phyloP scores from a whole-genome alignment of 257 asterid species.

The Capsicum rhomboideum region DNA sequence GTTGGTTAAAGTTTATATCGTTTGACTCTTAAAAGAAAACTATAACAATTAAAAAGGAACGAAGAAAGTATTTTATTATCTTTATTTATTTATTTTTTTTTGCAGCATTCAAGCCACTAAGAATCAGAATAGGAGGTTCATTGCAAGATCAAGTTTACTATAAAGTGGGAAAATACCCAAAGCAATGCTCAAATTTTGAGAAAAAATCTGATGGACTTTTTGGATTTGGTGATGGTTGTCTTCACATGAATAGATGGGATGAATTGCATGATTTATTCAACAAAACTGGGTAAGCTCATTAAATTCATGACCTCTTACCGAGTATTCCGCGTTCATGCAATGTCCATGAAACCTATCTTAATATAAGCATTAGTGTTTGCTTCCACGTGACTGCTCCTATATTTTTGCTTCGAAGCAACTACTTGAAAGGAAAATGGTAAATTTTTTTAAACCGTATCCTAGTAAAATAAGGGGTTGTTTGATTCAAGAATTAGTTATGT shows the following conservation, averaged over 20 bases:
- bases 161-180: constrained; percentile 30
- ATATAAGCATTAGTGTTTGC: no score
- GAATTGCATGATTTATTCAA: constrained; percentile 36
- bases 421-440: no score
- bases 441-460: no score
- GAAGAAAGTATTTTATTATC: neutral
- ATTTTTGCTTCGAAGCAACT: no score
- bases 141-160: constrained; percentile 64
- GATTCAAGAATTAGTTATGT: no score
- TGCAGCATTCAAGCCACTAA: constrained; percentile 48
- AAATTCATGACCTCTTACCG: neutral
- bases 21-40: no score
- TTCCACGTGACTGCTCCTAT: no score
- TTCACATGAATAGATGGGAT: constrained; percentile 70
- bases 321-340: neutral
- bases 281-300: constrained; percentile 44
- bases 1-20: no score
- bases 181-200: constrained; percentile 48
- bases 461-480: no score
- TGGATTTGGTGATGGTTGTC: constrained; percentile 62
- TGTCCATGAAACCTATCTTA: no score
- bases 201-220: constrained; percentile 21
- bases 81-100: neutral
- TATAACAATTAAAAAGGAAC: no score
- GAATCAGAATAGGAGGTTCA: constrained; percentile 72